Percentiles rank a stretch among this genome's conserved stretches.
Evolutionary conservation across 2,329 filamentous ascomycete genomes (phyloP).

Genomic region (Parastagonospora nodorum): DNA sequence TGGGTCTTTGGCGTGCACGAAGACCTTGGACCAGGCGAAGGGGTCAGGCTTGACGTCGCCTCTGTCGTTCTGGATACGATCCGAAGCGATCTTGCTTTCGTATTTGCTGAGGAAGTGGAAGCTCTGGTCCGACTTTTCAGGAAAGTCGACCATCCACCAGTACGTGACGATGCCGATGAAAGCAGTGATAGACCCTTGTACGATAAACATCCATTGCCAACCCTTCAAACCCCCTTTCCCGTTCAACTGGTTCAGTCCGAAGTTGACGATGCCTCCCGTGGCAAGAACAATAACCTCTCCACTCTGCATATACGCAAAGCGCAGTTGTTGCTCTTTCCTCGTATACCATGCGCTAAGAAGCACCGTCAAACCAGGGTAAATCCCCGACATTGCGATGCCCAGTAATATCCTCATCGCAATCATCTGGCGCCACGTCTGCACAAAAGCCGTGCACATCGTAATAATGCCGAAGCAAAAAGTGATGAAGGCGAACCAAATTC

Average conservation of each 20-base stretch:
- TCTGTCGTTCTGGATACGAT: conserved; percentile 65
- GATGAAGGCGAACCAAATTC: conserved; percentile 64
- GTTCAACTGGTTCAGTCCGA: conserved; percentile 67
- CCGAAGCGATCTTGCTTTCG: conserved; percentile 62
- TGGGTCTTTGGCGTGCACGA: conserved; percentile 61
- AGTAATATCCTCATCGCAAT: conserved; percentile 69
- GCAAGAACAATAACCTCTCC: conserved; percentile 69
- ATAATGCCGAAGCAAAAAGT: conserved; percentile 67
- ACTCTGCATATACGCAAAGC: conserved; percentile 68
- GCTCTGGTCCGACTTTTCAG: conserved; percentile 63
- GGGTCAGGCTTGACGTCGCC: conserved; percentile 63
- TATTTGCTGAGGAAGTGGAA: conserved; percentile 62
- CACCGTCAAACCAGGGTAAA: conserved; percentile 54
- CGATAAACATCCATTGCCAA: conserved; percentile 73
- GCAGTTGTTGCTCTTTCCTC: conserved; percentile 67
- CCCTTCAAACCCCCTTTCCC: conserved; percentile 62
- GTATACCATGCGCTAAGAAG: conserved; percentile 68
- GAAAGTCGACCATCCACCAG: conserved; percentile 75
- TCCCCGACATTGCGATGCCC: conserved; percentile 63
- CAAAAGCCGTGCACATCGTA: conserved; percentile 71
- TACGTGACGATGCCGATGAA: conserved; percentile 65
- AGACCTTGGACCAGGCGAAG: conserved; percentile 61
- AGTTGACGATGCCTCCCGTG: conserved; percentile 71
- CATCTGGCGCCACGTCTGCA: conserved; percentile 71
- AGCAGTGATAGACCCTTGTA: conserved; percentile 65